These are phyloP conservation scores for Rhizophagus prolifer DNA, from an alignment of 192 early-diverging fungal genomes.

Conservation along the genomic window DNA sequence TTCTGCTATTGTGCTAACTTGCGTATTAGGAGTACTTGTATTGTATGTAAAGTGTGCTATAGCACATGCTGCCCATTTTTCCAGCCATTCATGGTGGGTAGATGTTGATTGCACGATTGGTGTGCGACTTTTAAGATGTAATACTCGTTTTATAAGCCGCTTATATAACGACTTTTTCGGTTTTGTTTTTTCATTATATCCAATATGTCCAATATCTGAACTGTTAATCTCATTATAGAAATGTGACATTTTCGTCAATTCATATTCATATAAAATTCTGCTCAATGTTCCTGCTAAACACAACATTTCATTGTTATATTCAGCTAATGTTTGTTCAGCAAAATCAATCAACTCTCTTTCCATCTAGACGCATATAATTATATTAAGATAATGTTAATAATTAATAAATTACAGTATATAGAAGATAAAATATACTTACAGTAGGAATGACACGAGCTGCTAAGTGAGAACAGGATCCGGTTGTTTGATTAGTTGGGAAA, in stretches of 20 bases:
- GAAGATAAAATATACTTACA: constrained; percentile 29
- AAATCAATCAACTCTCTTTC: constrained; percentile 90
- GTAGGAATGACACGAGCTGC: constrained; percentile 87
- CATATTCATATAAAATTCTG: constrained; percentile 75
- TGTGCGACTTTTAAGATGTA: too few species aligned
- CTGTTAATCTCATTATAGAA: constrained; percentile 36
- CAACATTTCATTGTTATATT: constrained; percentile 82
- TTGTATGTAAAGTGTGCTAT: constrained; percentile 65
- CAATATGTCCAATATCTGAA: too few species aligned
- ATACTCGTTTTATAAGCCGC: not conserved
- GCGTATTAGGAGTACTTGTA: constrained; percentile 64
- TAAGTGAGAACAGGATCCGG: constrained; percentile 75
- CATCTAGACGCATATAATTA: too few species aligned
- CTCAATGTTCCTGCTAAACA: constrained; percentile 68
- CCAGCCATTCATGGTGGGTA: not conserved
- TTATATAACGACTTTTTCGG: not conserved
- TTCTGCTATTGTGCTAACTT: constrained; percentile 64
- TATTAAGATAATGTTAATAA: too few species aligned
- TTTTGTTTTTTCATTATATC: too few species aligned
- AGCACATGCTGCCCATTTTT: constrained; percentile 66
- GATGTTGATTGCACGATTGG: too few species aligned
- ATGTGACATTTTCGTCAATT: constrained; percentile 58
- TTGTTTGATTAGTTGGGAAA: constrained; percentile 88
- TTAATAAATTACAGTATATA: too few species aligned
- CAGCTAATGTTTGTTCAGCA: constrained; percentile 74